Base-by-base conservation (phyloP, 2,329 filamentous ascomycete species). In the Raffaelea ambrosiae region DNA sequence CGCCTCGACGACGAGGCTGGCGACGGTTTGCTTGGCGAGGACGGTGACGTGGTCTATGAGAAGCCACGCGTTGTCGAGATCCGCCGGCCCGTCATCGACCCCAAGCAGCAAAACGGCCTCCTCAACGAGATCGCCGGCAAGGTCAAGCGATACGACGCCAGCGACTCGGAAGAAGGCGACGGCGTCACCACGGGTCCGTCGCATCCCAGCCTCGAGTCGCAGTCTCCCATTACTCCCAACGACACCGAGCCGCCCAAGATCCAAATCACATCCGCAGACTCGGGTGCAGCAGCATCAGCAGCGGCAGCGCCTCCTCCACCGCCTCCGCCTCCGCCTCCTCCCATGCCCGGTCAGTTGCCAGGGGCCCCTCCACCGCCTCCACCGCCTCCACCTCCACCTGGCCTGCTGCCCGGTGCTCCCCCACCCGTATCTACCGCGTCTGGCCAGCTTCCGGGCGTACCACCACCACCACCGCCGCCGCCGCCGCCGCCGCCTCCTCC, bases 61-160 rank as follows among this genome's bases (percentile, higher is more conserved):
- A 91, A 83, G 65, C 86, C 90, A 36, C 79, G 83, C 48, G 69
- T 95, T 44, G 79, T 95, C 49, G 78, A 93, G 63, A 79, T 91
- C 66, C 84, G 79, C 62, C 79, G 88, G 52, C 88, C 88, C 11
- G 67, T 74, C 31, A 68, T 80, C 57, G 74, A 79, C 55, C 77
- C 66, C 65, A 88, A 71, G 73, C 83, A 70, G 70, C 81, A 72
- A 70, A 81, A 61, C 63, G 91, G 68, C 60, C 84, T 71, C 67
- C 74, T 70, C 73, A 72, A 67, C 59, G 80, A 95, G 65, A 83
- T 95, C 55, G 77, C 81, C 31, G 78, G 82, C 44, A 93, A 86
- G 66, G 77, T 91, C 58, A 84, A 83, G 66, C 79, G 71, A 51
- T 79, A 81, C 58, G 86, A 86, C 59, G 84, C 73, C 41, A 87